Evolutionary conservation across 495 filamentous ascomycete genomes (phyloP).

Genomic region (Penicillium waksmanii): DNA sequence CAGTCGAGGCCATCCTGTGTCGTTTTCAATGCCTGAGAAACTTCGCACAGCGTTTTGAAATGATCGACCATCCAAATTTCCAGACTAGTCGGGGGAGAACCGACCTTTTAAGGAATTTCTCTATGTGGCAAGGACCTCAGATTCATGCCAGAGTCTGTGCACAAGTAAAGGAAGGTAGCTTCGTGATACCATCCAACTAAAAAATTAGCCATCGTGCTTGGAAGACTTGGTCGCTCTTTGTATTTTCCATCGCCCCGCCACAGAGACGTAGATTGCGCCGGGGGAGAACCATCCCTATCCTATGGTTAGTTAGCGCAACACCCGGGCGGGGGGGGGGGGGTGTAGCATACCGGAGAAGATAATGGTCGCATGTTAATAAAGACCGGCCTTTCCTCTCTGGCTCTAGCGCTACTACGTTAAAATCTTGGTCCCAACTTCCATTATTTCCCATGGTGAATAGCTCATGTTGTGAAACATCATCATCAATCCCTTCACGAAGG

Average conservation of each 20-base stretch:
- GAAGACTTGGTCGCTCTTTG: neutral
- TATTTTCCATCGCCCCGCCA: neutral
- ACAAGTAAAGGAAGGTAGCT: neutral
- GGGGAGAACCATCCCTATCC: too few relatives aligned
- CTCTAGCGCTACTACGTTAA: constrained; percentile 1
- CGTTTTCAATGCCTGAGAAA: neutral
- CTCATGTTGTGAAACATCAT: too few relatives aligned
- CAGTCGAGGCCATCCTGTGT: neutral
- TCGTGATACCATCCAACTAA: neutral
- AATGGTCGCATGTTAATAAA: neutral
- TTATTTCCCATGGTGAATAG: neutral
- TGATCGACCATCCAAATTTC: neutral
- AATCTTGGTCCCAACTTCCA: neutral
- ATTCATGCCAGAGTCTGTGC: neutral
- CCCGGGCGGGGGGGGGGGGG: neutral
- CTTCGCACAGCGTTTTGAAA: neutral
- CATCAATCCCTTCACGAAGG: too few relatives aligned
- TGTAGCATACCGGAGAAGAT: neutral
- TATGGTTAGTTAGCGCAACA: neutral
- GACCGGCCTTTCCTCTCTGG: neutral
- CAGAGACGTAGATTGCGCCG: neutral
- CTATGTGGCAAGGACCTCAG: neutral
- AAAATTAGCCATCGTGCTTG: neutral
- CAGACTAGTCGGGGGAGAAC: neutral
- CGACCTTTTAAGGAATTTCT: neutral